Conservation (phyloP, 495 filamentous ascomycete genomes). For the Corynascus novoguineensis region DNA sequence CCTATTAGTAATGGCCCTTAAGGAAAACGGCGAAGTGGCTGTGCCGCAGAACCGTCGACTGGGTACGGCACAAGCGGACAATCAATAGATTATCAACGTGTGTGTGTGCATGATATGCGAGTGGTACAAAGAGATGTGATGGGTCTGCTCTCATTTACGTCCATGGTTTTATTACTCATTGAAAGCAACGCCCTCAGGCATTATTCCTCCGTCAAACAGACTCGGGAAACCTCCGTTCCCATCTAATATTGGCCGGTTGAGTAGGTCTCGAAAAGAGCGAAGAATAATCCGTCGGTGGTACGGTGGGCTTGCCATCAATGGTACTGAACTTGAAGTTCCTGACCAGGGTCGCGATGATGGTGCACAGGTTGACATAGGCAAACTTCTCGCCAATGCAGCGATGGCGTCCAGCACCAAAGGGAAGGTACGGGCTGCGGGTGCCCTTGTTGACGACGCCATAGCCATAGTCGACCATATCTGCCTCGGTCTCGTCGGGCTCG, state of each 20-base stretch:
- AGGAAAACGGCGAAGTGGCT: too few relatives aligned
- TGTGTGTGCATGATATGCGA: too few relatives aligned
- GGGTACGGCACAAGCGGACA: too few relatives aligned
- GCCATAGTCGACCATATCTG: conserved; percentile 82
- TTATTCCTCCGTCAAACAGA: too few relatives aligned
- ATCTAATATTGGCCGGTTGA: conserved; percentile 59
- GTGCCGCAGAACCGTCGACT: too few relatives aligned
- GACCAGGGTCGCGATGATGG: conserved; percentile 75
- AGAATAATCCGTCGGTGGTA: conserved; percentile 81
- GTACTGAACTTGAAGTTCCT: conserved; percentile 70
- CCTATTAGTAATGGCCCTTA: too few relatives aligned
- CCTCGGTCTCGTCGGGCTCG: conserved; percentile 46
- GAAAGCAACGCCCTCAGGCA: too few relatives aligned
- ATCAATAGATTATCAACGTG: too few relatives aligned
- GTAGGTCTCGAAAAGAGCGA: conserved; percentile 59
- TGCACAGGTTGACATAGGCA: conserved; percentile 84
- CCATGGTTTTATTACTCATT: too few relatives aligned
- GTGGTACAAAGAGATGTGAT: too few relatives aligned
- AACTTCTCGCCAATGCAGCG: conserved; percentile 97
- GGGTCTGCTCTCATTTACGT: too few relatives aligned
- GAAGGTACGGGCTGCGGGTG: conserved; percentile 78
- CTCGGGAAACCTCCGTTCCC: conserved; percentile 64
- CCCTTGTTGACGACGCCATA: conserved; percentile 92
- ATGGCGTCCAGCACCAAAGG: conserved; percentile 91
- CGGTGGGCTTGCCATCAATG: conserved; percentile 56